phyloP scores from a whole-genome alignment of 495 filamentous ascomycete species.

The Xylaria nigripes region DNA sequence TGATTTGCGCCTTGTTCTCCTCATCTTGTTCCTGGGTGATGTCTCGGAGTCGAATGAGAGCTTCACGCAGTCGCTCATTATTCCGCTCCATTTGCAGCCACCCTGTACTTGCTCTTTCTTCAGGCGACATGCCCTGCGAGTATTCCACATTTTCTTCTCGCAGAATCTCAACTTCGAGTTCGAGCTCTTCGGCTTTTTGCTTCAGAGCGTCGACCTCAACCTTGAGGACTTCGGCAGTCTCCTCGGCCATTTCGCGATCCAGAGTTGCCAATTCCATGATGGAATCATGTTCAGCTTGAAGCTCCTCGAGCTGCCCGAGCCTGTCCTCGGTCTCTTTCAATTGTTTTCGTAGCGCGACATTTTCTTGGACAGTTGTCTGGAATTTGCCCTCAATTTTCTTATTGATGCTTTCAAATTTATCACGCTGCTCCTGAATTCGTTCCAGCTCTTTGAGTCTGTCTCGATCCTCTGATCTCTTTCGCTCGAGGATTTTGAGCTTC shows the following conservation, averaged over 20 bases:
- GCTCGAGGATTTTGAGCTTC: constrained; percentile 70
- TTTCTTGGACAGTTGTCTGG: constrained; percentile 77
- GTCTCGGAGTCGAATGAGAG: constrained; percentile 74
- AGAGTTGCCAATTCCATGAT: constrained; percentile 80
- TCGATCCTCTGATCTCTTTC: constrained; percentile 75
- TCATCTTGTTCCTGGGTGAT: constrained; percentile 76
- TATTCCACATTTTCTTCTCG: constrained; percentile 81
- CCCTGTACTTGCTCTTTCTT: constrained; percentile 76
- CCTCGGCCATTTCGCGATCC: constrained; percentile 95
- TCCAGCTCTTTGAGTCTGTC: constrained; percentile 79
- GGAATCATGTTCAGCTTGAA: constrained; percentile 75
- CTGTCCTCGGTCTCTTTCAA: constrained; percentile 65
- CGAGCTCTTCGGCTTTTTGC: constrained; percentile 68
- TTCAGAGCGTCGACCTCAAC: constrained; percentile 73
- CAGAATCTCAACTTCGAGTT: constrained; percentile 80
- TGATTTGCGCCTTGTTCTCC: constrained; percentile 69
- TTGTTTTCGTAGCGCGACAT: constrained; percentile 62
- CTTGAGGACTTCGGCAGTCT: constrained; percentile 72
- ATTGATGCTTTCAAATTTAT: constrained; percentile 82
- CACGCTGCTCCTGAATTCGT: constrained; percentile 65
- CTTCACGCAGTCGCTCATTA: constrained; percentile 82
- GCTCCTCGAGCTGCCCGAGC: constrained; percentile 58
- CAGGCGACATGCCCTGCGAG: constrained; percentile 73
- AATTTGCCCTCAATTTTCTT: constrained; percentile 88
- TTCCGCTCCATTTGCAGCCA: constrained; percentile 87